phyloP scores from a whole-genome alignment of 2,329 filamentous ascomycete genomes.

The Paecilomyces formosus region DNA sequence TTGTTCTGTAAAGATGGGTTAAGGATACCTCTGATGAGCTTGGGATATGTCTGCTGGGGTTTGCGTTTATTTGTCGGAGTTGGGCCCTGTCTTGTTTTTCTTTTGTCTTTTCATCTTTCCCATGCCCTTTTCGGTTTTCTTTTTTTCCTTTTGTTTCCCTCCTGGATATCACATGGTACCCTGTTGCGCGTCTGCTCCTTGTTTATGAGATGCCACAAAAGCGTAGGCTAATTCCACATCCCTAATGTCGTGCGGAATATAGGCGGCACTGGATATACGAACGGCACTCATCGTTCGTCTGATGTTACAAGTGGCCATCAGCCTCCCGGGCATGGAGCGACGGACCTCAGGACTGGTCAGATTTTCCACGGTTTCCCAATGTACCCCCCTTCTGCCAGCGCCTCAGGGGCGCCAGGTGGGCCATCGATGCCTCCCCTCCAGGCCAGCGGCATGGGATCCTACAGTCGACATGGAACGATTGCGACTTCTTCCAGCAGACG shows the following conservation, averaged over 20 bases:
- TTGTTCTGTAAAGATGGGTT: slow-evolving; percentile 13
- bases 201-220: slow-evolving; percentile 16
- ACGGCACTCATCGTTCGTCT: slow-evolving; percentile 54
- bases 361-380: slow-evolving; percentile 65
- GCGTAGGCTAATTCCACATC: slow-evolving; percentile 36
- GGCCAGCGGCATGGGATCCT: slow-evolving; percentile 42
- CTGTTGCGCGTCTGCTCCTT: slow-evolving; percentile 4
- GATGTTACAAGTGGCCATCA: slow-evolving; percentile 47
- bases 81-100: slow-evolving; percentile 10
- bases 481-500: slow-evolving; percentile 23
- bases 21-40: slow-evolving; percentile 1
- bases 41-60: slow-evolving; percentile 8
- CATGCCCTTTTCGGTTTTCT: slow-evolving; percentile 6
- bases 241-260: slow-evolving; percentile 17
- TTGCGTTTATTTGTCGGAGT: slow-evolving; percentile 14
- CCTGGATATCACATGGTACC: slow-evolving; percentile 5
- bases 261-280: slow-evolving; percentile 31
- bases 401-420: slow-evolving; percentile 46
- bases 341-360: slow-evolving; percentile 66
- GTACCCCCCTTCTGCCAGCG: slow-evolving; percentile 50
- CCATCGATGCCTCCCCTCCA: slow-evolving; percentile 60
- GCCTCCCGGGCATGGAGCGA: slow-evolving; percentile 44
- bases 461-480: slow-evolving; percentile 24
- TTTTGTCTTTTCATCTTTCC: slow-evolving; percentile 9
- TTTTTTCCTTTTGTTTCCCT: neutral